Conservation (phyloP, 345 rosid species). For the Iberis pinnata region DNA sequence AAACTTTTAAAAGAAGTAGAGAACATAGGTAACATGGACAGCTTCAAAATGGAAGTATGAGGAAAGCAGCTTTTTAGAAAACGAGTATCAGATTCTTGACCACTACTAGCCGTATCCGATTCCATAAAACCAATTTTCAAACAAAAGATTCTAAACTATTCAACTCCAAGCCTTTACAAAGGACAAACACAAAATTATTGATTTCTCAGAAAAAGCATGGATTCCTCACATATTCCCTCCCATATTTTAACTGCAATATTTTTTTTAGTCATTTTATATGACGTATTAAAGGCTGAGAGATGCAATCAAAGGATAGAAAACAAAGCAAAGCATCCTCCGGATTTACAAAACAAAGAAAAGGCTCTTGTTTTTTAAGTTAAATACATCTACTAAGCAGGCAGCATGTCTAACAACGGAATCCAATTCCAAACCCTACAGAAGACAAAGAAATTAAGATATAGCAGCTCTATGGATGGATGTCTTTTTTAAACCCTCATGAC, state of each 20-base stretch:
- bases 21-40: too few relatives aligned
- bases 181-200: too few relatives aligned
- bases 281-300: too few relatives aligned
- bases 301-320: background rate
- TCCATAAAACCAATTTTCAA: constrained; percentile 1
- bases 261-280: too few relatives aligned
- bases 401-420: constrained; percentile 14
- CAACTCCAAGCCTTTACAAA: too few relatives aligned
- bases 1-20: too few relatives aligned
- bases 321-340: constrained; percentile 22
- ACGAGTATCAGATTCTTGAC: constrained; percentile 26
- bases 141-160: constrained; percentile 15
- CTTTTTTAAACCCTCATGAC: constrained; percentile 8
- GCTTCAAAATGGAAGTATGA: too few relatives aligned
- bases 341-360: constrained; percentile 27
- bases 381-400: background rate
- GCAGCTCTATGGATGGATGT: background rate
- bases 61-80: constrained; percentile 14
- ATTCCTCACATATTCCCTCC: too few relatives aligned
- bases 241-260: too few relatives aligned
- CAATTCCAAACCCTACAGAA: constrained; percentile 9
- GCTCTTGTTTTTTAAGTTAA: constrained; percentile 3
- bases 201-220: too few relatives aligned
- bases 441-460: background rate
- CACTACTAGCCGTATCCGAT: constrained; percentile 26